These are phyloP conservation scores for Raffaelea ambrosiae DNA, from an alignment of 2,329 filamentous ascomycete genomes.

Conservation along the genomic window DNA sequence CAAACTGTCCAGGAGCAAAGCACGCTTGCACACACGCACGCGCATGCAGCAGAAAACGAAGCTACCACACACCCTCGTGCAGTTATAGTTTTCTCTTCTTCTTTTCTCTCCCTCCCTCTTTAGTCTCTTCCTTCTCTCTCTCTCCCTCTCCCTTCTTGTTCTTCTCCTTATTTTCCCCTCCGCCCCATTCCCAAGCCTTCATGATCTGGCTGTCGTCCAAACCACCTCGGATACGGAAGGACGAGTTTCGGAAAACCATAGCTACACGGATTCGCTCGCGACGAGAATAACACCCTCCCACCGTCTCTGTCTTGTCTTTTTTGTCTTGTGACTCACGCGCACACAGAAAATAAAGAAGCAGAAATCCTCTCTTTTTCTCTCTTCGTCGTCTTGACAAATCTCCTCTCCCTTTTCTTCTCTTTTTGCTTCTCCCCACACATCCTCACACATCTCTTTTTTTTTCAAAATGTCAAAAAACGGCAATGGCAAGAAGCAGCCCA, in stretches of 20 bases:
- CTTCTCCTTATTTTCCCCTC: neutral
- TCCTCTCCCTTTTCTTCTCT: neutral
- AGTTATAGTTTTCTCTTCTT: neutral
- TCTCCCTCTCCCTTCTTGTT: neutral
- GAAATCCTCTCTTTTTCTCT: too few species aligned
- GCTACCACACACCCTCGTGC: too few species aligned
- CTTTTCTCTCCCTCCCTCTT: neutral
- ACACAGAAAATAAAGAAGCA: too few species aligned
- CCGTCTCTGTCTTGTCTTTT: neutral
- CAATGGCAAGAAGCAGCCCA: conserved; percentile 65
- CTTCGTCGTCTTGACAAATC: too few species aligned
- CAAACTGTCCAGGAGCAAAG: too few species aligned
- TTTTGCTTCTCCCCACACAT: neutral
- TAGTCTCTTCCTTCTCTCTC: neutral
- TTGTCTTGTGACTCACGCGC: neutral
- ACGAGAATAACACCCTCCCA: neutral
- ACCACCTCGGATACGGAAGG: conserved; percentile 15
- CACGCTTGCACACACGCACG: too few species aligned
- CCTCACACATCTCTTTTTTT: neutral
- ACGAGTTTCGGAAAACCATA: conserved; percentile 14
- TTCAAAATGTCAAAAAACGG: conserved; percentile 32
- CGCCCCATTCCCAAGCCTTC: conserved; percentile 3
- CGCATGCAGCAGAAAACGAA: too few species aligned
- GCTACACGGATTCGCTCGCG: neutral
- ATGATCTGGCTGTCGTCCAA: conserved; percentile 14